Conservation (phyloP, 2,329 filamentous ascomycete species). For the Didymosphaeria variabile region DNA sequence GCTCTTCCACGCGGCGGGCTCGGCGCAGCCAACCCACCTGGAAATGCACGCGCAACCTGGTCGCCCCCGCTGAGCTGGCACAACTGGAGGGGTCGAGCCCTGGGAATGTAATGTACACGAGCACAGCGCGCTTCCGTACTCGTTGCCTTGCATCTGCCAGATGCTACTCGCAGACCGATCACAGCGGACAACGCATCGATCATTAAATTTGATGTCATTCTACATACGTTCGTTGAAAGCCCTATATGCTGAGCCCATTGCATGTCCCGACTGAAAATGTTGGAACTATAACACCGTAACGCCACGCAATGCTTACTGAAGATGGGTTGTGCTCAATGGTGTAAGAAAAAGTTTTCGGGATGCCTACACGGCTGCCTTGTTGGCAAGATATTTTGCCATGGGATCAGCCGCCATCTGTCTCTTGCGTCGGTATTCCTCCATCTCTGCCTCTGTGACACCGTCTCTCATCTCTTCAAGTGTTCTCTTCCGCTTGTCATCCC, state of each 20-base stretch:
- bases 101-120: not conserved
- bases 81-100: slow-evolving; percentile 3
- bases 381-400: slow-evolving; percentile 83
- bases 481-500: slow-evolving; percentile 69
- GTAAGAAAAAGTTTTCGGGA: not conserved
- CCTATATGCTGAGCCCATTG: not conserved
- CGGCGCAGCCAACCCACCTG: not conserved
- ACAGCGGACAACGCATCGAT: slow-evolving; percentile 48
- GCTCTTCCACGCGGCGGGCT: not conserved
- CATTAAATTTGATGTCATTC: slow-evolving; percentile 46
- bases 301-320: slow-evolving; percentile 46
- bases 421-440: slow-evolving; percentile 85
- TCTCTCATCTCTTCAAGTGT: slow-evolving; percentile 80
- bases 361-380: slow-evolving; percentile 66
- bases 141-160: slow-evolving; percentile 26
- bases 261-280: slow-evolving; percentile 26
- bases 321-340: not conserved
- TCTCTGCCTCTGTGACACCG: slow-evolving; percentile 81
- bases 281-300: slow-evolving; percentile 35
- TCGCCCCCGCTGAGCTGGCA: slow-evolving; percentile 8
- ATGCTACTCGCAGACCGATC: slow-evolving; percentile 33
- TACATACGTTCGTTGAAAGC: slow-evolving; percentile 25
- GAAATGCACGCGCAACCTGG: slow-evolving; percentile 7
- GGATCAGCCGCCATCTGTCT: slow-evolving; percentile 79
- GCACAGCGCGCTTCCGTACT: slow-evolving; percentile 22